Conservation (phyloP, 352 stramenopile species). For the Phytophthora pinifolia region DNA sequence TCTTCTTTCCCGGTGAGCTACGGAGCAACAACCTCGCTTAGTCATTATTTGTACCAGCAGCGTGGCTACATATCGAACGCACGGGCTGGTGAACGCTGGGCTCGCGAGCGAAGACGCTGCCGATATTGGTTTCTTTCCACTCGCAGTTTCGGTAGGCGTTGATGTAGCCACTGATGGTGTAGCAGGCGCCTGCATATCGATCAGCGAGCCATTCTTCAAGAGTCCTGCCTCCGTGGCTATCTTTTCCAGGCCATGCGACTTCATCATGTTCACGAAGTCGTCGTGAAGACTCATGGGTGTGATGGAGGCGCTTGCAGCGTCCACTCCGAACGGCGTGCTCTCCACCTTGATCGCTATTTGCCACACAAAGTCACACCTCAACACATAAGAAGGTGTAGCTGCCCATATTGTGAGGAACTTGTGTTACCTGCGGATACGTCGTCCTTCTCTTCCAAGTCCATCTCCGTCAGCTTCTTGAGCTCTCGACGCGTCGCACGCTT, state of each 20-base stretch:
- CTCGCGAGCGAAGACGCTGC: constrained; percentile 26
- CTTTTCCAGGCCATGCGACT: constrained; percentile 79
- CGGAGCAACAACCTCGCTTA: neutral
- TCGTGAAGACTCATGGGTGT: constrained; percentile 82
- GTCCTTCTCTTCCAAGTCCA: constrained; percentile 77
- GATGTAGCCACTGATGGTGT: constrained; percentile 11
- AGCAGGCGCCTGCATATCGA: constrained; percentile 45
- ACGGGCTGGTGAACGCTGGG: constrained; percentile 66
- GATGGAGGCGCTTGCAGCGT: constrained; percentile 32
- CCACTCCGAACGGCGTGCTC: constrained; percentile 42
- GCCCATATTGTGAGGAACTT: too few relatives aligned
- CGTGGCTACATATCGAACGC: constrained; percentile 11
- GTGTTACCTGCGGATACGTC: constrained; percentile 36
- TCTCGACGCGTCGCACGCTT: constrained; percentile 73
- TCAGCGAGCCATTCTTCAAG: constrained; percentile 70
- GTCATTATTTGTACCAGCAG: neutral
- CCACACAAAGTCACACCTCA: neutral
- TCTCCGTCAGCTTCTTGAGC: constrained; percentile 78
- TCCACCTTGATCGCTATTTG: constrained; percentile 24
- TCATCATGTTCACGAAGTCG: constrained; percentile 89
- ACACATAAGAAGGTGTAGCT: too few relatives aligned
- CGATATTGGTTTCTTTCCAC: constrained; percentile 19
- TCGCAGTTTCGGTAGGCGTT: constrained; percentile 12
- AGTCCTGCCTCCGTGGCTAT: constrained; percentile 79
- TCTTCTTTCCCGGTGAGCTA: constrained; percentile 70